These are phyloP conservation scores for Ochetophila trinervis DNA, from an alignment of 306 rosid genomes.

Conservation along the genomic window DNA sequence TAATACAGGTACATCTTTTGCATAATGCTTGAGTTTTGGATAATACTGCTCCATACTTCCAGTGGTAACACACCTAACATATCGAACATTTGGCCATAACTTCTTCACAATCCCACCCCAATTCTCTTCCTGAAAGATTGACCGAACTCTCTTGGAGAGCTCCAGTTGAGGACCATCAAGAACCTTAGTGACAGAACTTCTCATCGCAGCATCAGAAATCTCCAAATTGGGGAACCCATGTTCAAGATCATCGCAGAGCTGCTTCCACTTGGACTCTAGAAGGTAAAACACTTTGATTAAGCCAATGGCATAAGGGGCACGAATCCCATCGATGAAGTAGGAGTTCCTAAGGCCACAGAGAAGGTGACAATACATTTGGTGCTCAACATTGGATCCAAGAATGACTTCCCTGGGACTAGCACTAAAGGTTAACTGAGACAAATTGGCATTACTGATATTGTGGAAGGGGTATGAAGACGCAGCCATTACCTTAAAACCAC, in stretches of 20 bases:
- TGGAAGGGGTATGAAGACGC: constrained; percentile 60
- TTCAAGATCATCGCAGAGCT: constrained; percentile 52
- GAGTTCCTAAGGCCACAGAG: constrained; percentile 53
- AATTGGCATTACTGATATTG: constrained; percentile 29
- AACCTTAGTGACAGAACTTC: constrained; percentile 37
- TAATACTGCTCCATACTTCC: constrained; percentile 65
- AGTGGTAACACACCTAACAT: constrained; percentile 51
- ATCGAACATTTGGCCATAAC: constrained; percentile 55
- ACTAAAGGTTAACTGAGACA: constrained; percentile 33
- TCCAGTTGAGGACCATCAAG: constrained; percentile 58
- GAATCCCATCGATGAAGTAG: constrained; percentile 41
- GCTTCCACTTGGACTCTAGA: constrained; percentile 55
- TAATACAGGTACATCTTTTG: constrained; percentile 51
- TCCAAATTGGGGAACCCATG: constrained; percentile 42
- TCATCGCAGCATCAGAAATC: constrained; percentile 43
- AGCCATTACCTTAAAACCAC: constrained; percentile 67
- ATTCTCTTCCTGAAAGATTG: constrained; percentile 34
- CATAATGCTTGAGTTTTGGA: constrained; percentile 49
- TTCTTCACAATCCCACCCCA: constrained; percentile 51
- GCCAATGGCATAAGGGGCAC: constrained; percentile 53
- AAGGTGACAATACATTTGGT: constrained; percentile 71
- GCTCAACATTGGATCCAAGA: constrained; percentile 52
- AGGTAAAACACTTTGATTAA: constrained; percentile 38
- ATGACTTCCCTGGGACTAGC: constrained; percentile 58
- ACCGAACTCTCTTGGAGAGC: constrained; percentile 41